phyloP scores from a whole-genome alignment of 1,284 basidiomycete genomes.

The Volvariella surrecta region DNA sequence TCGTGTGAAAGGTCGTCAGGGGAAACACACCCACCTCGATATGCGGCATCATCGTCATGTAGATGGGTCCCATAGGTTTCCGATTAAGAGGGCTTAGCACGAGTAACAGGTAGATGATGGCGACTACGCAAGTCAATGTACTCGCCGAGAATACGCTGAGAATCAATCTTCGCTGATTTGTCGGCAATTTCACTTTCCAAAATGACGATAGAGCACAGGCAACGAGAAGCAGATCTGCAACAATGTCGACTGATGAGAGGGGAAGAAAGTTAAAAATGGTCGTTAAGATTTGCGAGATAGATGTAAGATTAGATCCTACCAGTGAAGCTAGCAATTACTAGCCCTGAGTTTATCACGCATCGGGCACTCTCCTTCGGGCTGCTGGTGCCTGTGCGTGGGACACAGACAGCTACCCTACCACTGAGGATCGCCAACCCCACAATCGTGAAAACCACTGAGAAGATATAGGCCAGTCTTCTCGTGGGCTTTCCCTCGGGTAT shows the following conservation, averaged over 20 bases:
- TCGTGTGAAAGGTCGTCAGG: neutral
- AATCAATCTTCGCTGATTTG: constrained; percentile 3
- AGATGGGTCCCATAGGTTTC: neutral
- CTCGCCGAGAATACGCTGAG: constrained; percentile 6
- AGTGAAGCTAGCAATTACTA: neutral
- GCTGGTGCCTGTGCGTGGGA: neutral
- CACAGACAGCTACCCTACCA: neutral
- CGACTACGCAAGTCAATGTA: constrained; percentile 1
- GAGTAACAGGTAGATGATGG: neutral
- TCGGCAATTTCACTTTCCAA: constrained; percentile 7
- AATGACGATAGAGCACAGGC: constrained; percentile 5
- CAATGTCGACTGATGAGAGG: constrained; percentile 1
- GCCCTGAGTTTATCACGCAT: neutral
- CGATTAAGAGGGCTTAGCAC: neutral
- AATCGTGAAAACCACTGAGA: constrained; percentile 6
- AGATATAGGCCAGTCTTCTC: constrained; percentile 6
- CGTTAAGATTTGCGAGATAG: no score
- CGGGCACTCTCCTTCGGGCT: neutral
- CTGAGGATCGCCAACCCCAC: neutral
- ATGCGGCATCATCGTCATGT: neutral
- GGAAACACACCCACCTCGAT: neutral
- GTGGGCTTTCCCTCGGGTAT: constrained; percentile 6
- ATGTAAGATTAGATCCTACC: neutral
- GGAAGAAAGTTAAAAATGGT: neutral
- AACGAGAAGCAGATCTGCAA: constrained; percentile 3